A percentile compares a stretch with the other conserved stretches of the same genome.
phyloP scores from a whole-genome alignment of 108 stramenopile species.

The Hondaea fermentalgiana region DNA sequence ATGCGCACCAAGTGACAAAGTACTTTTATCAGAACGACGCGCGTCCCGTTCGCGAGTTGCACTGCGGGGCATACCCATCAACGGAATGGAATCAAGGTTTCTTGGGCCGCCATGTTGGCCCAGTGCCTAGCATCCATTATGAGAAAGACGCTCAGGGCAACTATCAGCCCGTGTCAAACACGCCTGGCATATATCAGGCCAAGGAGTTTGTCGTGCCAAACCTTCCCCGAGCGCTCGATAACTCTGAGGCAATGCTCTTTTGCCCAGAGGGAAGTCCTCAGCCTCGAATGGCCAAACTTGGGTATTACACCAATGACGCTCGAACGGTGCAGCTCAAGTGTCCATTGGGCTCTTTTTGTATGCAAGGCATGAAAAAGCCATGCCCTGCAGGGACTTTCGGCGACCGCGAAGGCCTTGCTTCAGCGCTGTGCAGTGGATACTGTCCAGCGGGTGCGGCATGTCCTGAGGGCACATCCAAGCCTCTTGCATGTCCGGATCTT shows the following conservation, averaged over 20 bases:
- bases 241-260: not conserved
- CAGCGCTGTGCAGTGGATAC: conserved; percentile 19
- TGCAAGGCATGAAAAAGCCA: not conserved
- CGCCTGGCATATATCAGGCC: not conserved
- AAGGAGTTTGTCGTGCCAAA: not conserved
- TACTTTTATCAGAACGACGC: not conserved
- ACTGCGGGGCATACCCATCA: not conserved
- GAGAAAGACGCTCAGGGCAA: not conserved
- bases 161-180: not conserved
- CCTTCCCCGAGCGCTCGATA: not conserved
- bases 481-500: conserved; percentile 25
- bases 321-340: conserved; percentile 18
- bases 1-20: not conserved
- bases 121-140: not conserved
- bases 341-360: conserved; percentile 32
- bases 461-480: conserved; percentile 23
- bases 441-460: conserved; percentile 33
- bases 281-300: not conserved
- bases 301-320: not conserved
- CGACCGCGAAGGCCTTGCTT: not conserved
- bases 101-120: not conserved
- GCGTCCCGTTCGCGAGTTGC: not conserved
- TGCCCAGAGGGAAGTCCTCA: not conserved
- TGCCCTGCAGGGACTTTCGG: conserved; percentile 33
- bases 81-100: not conserved